Conservation (phyloP, 192 early-diverging fungal species). For the Paraglomus brasilianum region DNA sequence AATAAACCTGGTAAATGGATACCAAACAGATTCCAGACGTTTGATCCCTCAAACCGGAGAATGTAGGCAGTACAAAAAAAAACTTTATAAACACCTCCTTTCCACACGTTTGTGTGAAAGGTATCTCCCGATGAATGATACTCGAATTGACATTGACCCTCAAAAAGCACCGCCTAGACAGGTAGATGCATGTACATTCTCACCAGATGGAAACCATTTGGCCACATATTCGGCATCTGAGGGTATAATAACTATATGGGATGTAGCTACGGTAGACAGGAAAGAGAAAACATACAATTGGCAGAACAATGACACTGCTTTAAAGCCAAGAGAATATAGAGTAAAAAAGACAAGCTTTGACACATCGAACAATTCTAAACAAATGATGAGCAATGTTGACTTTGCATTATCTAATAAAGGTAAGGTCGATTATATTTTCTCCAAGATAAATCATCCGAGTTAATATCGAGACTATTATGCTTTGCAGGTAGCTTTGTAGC, state of each 20-base stretch:
- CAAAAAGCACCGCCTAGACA: neutral
- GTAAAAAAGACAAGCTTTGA: neutral
- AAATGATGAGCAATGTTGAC: neutral
- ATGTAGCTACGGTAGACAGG: no score
- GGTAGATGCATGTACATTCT: constrained; percentile 9
- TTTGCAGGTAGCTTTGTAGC: neutral
- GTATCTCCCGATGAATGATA: no score
- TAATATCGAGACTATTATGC: no score
- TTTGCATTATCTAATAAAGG: constrained; percentile 15
- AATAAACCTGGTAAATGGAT: no score
- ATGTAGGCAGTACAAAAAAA: no score
- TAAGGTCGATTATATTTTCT: neutral
- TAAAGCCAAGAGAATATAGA: constrained; percentile 4
- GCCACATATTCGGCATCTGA: constrained; percentile 9
- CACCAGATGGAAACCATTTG: neutral
- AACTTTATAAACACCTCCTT: no score
- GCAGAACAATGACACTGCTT: neutral
- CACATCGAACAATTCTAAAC: neutral
- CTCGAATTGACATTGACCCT: no score
- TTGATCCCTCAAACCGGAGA: no score
- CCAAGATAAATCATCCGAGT: no score
- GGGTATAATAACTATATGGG: constrained; percentile 4
- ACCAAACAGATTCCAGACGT: no score
- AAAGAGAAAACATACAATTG: no score
- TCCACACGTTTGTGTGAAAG: no score